Evolutionary conservation across 2,329 filamentous ascomycete genomes (phyloP), one percentile per base, ranked within the genome.

Genomic region (Cercospora beticola): DNA sequence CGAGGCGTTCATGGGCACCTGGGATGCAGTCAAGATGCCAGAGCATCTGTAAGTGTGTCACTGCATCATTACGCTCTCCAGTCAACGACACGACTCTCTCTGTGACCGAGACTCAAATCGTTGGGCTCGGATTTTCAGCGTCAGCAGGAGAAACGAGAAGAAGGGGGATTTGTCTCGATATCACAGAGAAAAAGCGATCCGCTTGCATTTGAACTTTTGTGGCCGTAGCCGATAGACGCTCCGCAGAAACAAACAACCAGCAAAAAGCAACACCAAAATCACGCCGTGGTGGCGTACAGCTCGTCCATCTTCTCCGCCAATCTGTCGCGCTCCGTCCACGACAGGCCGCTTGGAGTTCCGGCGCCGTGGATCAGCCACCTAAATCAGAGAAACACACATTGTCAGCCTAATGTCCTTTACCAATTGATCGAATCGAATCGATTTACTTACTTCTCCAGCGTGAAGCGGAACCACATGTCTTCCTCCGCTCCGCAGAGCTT

Each of bases 401-500:
- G 49, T 56, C 23, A 56, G 49, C 23, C 49, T 43, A n/a, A 43
- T 43, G 5, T n/a, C 16, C 36, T 43, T 43, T 3, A 3, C 6
- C 36, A 8, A 43, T 43, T 16, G 16, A 43, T 43, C 6, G 31
- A 40, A 46, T 46, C 3, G n/a, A 21, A 49, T 23, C 43, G 43
- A 49, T 49, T 7, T 2, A 14, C 49, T 56, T 30, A 56, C 49
- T 26, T 56, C 49, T 56, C 49, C 49, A 56, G 23, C 23, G 49
- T 56, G 23, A 56, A 14, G 23, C 49, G 49, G 21, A 56, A 56
- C 49, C 49, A 56, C 3, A 5, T 8, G 21, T 56, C 49, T 56
- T 56, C 49, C 49, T n/a, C 49, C 49, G 49, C 49, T 30, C 49
- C 49, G 49, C 49, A 56, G 49, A 56, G 49, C 49, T 56, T 56